Conservation (phyloP, 2,329 filamentous ascomycete species). For the Fusarium stilboides region DNA sequence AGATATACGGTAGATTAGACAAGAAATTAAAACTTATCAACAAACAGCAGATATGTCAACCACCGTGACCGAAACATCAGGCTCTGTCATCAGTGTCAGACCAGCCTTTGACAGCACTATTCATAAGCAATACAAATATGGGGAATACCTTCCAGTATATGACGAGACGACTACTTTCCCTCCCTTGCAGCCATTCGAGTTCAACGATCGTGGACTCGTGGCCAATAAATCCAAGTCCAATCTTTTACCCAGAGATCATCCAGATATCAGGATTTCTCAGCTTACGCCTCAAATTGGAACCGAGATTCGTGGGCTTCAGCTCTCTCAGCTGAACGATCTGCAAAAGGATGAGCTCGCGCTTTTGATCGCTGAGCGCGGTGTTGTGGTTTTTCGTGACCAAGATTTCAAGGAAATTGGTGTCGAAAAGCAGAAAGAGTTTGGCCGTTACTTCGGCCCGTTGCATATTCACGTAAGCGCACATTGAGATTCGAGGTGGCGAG, state of each 20-base stretch:
- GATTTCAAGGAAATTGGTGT: not conserved
- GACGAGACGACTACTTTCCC: slow-evolving; percentile 47
- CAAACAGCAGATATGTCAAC: not conserved
- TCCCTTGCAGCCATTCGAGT: slow-evolving; percentile 47
- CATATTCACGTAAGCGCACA: not conserved
- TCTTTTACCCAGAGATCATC: not conserved
- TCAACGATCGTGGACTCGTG: not conserved
- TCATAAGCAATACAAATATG: slow-evolving; percentile 51
- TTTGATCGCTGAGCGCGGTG: not conserved
- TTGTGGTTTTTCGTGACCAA: not conserved
- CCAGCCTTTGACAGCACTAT: slow-evolving; percentile 7
- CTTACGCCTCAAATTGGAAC: not conserved
- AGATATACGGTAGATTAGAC: no score
- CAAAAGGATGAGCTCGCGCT: not conserved
- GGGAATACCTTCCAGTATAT: slow-evolving; percentile 54
- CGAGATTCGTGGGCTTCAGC: not conserved
- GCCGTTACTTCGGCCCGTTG: not conserved
- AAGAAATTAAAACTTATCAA: no score
- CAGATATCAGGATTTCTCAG: not conserved
- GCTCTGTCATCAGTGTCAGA: slow-evolving; percentile 4
- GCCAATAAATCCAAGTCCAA: not conserved
- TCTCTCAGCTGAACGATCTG: not conserved
- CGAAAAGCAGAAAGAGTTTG: not conserved
- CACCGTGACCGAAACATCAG: not conserved
- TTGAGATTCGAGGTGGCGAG: not conserved